These are phyloP conservation scores for Eucalyptus caleyi DNA, from an alignment of 345 rosid genomes.

Conservation along the genomic window DNA sequence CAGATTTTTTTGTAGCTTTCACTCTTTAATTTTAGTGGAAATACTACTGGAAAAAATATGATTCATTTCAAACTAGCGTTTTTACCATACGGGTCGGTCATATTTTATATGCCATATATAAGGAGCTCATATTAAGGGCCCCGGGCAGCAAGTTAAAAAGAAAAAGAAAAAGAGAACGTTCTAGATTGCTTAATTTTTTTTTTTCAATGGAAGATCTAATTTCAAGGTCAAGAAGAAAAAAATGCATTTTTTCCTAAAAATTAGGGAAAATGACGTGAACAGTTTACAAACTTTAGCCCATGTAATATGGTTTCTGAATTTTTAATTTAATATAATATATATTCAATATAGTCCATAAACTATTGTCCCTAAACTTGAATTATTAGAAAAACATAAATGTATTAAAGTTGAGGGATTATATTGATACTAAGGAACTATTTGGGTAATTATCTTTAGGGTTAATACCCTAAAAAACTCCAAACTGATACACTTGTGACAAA, in stretches of 20 bases:
- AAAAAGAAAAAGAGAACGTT: neutral
- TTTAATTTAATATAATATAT: too few relatives aligned
- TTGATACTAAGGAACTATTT: neutral
- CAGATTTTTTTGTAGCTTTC: too few relatives aligned
- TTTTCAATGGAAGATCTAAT: neutral
- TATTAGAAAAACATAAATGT: too few relatives aligned
- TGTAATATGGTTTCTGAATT: too few relatives aligned
- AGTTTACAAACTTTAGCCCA: too few relatives aligned
- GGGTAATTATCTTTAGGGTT: neutral
- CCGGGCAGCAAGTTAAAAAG: neutral
- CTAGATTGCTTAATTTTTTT: neutral
- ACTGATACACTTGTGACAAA: too few relatives aligned
- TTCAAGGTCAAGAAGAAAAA: neutral
- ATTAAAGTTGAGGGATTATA: too few relatives aligned
- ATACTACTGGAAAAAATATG: neutral
- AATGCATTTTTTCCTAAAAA: neutral
- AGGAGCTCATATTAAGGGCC: neutral
- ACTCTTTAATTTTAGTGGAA: neutral
- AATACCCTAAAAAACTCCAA: fast-evolving
- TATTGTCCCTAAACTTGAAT: too few relatives aligned
- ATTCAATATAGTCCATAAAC: too few relatives aligned
- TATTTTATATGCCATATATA: neutral
- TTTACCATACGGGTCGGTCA: neutral
- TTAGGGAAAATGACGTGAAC: neutral
- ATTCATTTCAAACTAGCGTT: neutral